Conservation (phyloP, 2,329 filamentous ascomycete genomes). For the Pseudogymnoascus sp. region DNA sequence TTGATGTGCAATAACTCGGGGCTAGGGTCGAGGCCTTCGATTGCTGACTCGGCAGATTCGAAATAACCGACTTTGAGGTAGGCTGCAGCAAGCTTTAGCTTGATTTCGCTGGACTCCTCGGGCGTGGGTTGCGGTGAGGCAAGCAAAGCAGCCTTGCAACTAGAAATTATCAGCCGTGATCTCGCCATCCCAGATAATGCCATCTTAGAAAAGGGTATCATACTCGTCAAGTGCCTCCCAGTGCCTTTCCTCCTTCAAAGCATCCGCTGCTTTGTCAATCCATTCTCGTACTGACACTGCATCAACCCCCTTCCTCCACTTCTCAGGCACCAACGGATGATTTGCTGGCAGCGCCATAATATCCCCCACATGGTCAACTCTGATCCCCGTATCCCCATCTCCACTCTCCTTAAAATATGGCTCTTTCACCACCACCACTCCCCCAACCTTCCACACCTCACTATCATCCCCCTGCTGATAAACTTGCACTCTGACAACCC, state of each 20-base stretch:
- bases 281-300: background rate
- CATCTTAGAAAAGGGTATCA: background rate
- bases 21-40: conserved; percentile 31
- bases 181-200: background rate
- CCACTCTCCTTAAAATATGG: conserved; percentile 40
- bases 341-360: background rate
- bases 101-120: background rate
- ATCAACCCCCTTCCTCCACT: conserved; percentile 2
- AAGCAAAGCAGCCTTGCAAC: background rate
- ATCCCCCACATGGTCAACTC: background rate
- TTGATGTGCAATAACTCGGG: background rate
- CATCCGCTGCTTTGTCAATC: background rate
- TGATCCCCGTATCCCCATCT: background rate
- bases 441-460: conserved; percentile 30
- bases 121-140: background rate
- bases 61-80: conserved; percentile 61
- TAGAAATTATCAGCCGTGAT: background rate
- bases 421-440: conserved; percentile 43
- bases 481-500: conserved; percentile 34
- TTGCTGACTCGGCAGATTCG: conserved; percentile 66
- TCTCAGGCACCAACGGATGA: background rate
- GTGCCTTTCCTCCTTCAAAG: background rate
- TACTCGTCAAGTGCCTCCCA: background rate
- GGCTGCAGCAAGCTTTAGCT: conserved; percentile 51
- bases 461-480: conserved; percentile 36